Base-by-base conservation (phyloP, 192 early-diverging fungal genomes). In the Phlyctochytrium bullatum region DNA sequence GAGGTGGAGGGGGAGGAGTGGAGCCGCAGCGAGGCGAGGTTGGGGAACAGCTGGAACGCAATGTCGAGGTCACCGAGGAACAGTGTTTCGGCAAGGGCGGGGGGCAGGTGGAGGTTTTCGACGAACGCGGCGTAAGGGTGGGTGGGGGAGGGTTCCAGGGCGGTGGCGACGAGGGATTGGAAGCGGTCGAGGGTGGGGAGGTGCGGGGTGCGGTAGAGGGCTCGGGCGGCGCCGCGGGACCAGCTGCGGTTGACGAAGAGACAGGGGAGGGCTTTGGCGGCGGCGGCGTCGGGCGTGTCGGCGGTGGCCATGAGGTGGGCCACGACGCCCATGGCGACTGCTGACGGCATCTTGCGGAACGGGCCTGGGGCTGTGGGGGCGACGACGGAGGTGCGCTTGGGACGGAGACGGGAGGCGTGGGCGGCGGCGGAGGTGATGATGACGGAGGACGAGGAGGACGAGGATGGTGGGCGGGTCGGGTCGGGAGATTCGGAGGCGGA, bases 21-120 rank as follows among this genome's bases (percentile, higher is more conserved):
- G 40, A 50, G 10, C 12, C 40, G 40, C 20, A 34, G 74, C 20
- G n/a, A 34, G 10, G 28, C 4, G 31, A 77, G 59, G 24, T 67
- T 59, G 2, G 59, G 72, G 51, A 69, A 74, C 14, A 80, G 64
- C 56, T 77, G 78, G 14, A 80, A 51, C 2, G 66, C 53, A 6
- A 71, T 66, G 62, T 80, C 78, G 25, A 80, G 4, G 66, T 80
- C 78, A 57, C 78, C 78, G 62, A 79, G 69, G 17, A 69, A 32
- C 6, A 77, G 2, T 1, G 66, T 28, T n/a, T 73, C 76, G 12
- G 60, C 60, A 16, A 61, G 33, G 56, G n/a, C 56, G 20, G n/a
- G 25, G 20, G 6, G 6, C 6, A 17, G 56, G 28, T 17, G 56
- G 56, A 58, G 10, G 6, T 28, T 25, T 12, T 32, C 10, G 6